Conservation (phyloP, 306 rosid genomes). For the Vigna nakashimae region DNA sequence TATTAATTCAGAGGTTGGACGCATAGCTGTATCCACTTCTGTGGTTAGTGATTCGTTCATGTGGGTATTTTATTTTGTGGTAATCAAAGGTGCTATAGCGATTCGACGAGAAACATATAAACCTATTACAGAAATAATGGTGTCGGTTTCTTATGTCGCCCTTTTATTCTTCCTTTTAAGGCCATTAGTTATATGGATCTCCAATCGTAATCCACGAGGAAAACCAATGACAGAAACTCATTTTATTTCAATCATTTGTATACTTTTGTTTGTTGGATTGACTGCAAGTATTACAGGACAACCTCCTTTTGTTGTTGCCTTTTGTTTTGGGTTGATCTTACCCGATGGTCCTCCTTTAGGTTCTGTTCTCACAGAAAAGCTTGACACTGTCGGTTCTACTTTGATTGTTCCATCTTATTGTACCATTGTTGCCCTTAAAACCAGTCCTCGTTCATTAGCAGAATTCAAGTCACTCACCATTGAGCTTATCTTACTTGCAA, state of each 20-base stretch:
- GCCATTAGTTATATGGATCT: constrained; percentile 46
- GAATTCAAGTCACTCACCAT: not conserved
- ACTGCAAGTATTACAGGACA: constrained; percentile 12
- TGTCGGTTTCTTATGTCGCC: not conserved
- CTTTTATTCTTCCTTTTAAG: constrained; percentile 29
- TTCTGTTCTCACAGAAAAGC: constrained; percentile 33
- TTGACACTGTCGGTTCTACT: constrained; percentile 42
- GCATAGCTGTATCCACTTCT: constrained; percentile 44
- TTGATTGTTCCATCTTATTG: constrained; percentile 42
- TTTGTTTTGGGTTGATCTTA: constrained; percentile 39
- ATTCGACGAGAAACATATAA: not conserved
- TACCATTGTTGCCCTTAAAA: constrained; percentile 36
- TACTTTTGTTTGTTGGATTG: constrained; percentile 27
- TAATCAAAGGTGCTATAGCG: not conserved
- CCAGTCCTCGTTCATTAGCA: not conserved
- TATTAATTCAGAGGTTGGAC: constrained; percentile 45
- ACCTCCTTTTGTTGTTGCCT: constrained; percentile 30
- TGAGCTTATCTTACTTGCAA: constrained; percentile 20
- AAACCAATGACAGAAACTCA: constrained; percentile 35
- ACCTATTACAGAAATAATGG: not conserved
- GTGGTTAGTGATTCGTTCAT: constrained; percentile 39
- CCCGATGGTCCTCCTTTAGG: constrained; percentile 49
- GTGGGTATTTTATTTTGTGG: constrained; percentile 23
- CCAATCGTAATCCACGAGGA: constrained; percentile 18
- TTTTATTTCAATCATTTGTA: constrained; percentile 30